Evolutionary conservation across 345 rosid species (phyloP), one percentile per base, ranked within the genome.

Genomic region (Eucalyptus marginata): DNA sequence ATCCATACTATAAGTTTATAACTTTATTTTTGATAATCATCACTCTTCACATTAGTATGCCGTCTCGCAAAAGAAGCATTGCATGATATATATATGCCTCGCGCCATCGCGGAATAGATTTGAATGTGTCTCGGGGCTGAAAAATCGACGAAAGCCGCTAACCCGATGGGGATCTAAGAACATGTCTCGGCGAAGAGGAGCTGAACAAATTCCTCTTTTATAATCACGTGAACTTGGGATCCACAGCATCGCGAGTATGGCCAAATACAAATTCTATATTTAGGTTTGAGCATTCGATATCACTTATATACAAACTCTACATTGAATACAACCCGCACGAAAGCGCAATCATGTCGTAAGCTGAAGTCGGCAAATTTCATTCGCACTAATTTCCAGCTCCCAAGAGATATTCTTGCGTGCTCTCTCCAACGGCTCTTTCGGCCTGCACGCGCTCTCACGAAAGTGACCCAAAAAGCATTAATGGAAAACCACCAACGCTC

Each of bases 101-200:
- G 11, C 0, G 18, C 79, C 22, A 15, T 66, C 0, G 40, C 0
- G 12, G 11, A 15, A 31, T 31, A 16, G 40, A 31, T 66, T 66
- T 31, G 6, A 31, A 31, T 16, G 36, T 31, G 36, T 31, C 11
- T 31, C 3, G 44, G 29, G 83, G 76, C 20, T 76, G 27, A 40
- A 76, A 40, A 40, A 20, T 40, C 4, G 29, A 76, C 8, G 27
- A 3, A 20, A 76, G 16, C 27, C 9, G 13, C 15, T 11, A 6
- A 76, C 47, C 4, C 8, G 27, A 76, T 13, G 2, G 27, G 47
- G 6, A 56, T 12, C 6, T n/a, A 20, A 40, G 47, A 20, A 40
- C 84, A 40, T 11, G 84, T 11, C 84, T 11, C 16, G 24, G 40
- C 13, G 47, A 76, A 76, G 84, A 76, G 47, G 29, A 76, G 83